A percentile compares a stretch with the other conserved stretches of the same genome.
Conservation (phyloP, 208 protist species). For the Strigomonas culicis region DNA sequence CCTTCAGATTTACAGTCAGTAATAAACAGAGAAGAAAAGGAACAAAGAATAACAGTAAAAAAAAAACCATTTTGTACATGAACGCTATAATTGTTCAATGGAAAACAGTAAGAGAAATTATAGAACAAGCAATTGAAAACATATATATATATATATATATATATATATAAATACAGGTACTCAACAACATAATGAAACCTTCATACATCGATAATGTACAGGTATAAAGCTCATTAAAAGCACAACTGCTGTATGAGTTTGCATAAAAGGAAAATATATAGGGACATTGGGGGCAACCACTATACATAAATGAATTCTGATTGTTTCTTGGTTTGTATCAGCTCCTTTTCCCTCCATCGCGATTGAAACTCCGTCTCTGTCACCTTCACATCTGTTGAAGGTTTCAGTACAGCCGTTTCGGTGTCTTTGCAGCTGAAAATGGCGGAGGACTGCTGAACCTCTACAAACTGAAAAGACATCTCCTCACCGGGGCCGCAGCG, state of each 20-base stretch:
- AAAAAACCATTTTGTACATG: no score
- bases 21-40: no score
- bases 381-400: background rate
- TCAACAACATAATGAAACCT: background rate
- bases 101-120: background rate
- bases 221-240: no score
- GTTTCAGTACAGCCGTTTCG: background rate
- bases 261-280: background rate
- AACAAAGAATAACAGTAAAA: no score
- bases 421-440: background rate
- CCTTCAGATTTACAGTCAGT: no score
- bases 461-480: slow-evolving; percentile 5
- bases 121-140: background rate
- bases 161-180: background rate
- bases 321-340: background rate
- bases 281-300: no score
- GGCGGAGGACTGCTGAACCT: background rate
- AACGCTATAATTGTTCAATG: background rate
- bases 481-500: background rate
- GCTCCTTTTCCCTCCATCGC: background rate
- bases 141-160: background rate
- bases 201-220: slow-evolving; percentile 7
- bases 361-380: slow-evolving; percentile 9
- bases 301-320: background rate
- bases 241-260: no score